Evolutionary conservation across 768 basidiomycete genomes (phyloP).

Genomic region (Hemileccinum rubropunctum): DNA sequence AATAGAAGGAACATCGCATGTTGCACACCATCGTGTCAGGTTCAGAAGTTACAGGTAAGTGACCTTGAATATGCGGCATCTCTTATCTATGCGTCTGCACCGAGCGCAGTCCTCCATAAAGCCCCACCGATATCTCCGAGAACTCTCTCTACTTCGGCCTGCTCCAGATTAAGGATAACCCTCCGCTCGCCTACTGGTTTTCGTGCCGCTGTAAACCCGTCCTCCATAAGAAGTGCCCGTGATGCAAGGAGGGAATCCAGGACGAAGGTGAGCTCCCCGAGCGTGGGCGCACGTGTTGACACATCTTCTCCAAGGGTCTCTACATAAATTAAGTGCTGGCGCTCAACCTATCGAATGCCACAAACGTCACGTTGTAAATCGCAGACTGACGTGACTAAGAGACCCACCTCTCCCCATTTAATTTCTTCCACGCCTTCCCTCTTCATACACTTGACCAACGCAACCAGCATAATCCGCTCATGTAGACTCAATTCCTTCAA

Average conservation of each 20-base stretch:
- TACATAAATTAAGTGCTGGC: constrained; percentile 73
- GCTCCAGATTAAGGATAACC: constrained; percentile 81
- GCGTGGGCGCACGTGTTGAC: constrained; percentile 53
- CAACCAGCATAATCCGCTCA: constrained; percentile 84
- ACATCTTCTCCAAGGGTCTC: constrained; percentile 61
- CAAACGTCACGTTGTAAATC: constrained; percentile 2
- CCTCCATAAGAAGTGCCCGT: constrained; percentile 73
- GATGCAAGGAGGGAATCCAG: constrained; percentile 76
- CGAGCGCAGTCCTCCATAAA: constrained; percentile 57
- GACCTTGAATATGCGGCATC: not conserved
- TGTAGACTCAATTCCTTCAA: constrained; percentile 81
- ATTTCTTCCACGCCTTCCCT: constrained; percentile 87
- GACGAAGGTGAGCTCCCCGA: constrained; percentile 63
- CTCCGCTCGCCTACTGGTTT: constrained; percentile 66
- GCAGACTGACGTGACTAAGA: not conserved
- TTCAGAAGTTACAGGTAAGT: not conserved
- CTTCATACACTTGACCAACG: constrained; percentile 77
- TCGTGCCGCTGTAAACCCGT: constrained; percentile 48
- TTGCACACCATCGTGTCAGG: not conserved
- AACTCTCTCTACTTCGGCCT: constrained; percentile 80
- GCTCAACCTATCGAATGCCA: constrained; percentile 49
- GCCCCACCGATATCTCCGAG: constrained; percentile 76
- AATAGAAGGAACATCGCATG: no score
- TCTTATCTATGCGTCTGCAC: constrained; percentile 7
- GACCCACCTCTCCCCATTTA: constrained; percentile 72